These are phyloP conservation scores for Croton setiger DNA, from an alignment of 441 rosid genomes.

Conservation along the genomic window DNA sequence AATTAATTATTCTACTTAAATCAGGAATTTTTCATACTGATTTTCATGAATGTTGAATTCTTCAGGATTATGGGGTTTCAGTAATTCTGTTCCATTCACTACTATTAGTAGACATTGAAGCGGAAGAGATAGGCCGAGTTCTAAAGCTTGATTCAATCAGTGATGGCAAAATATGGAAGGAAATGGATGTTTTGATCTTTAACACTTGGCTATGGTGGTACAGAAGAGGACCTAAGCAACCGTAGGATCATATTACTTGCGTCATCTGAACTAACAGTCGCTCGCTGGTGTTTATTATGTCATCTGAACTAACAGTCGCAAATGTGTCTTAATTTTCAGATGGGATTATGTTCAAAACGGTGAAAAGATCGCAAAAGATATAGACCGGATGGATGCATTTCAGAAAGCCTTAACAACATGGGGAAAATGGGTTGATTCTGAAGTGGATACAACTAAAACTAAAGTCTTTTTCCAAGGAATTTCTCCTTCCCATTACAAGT, in stretches of 20 bases:
- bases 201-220: conserved; percentile 99
- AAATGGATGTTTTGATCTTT: conserved; percentile 61
- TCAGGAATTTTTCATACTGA: not conserved
- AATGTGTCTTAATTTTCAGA: conserved; percentile 31
- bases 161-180: conserved; percentile 59
- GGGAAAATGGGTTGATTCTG: conserved; percentile 79
- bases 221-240: conserved; percentile 75
- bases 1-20: not conserved
- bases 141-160: conserved; percentile 73
- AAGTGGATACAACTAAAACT: conserved; percentile 56
- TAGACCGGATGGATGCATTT: conserved; percentile 79
- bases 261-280: too few relatives aligned
- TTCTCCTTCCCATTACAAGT: conserved; percentile 93
- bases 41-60: conserved; percentile 20
- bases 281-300: too few relatives aligned
- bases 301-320: not conserved
- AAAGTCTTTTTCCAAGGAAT: conserved; percentile 82
- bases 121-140: conserved; percentile 60
- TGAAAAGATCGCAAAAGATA: conserved; percentile 44
- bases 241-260: conserved; percentile 30
- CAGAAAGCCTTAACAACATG: conserved; percentile 67
- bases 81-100: conserved; percentile 52
- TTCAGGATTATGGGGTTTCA: conserved; percentile 61
- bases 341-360: conserved; percentile 77
- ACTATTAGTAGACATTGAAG: conserved; percentile 63